Conservation (phyloP, 2,329 filamentous ascomycete genomes). For the Xylariaceae sp. region DNA sequence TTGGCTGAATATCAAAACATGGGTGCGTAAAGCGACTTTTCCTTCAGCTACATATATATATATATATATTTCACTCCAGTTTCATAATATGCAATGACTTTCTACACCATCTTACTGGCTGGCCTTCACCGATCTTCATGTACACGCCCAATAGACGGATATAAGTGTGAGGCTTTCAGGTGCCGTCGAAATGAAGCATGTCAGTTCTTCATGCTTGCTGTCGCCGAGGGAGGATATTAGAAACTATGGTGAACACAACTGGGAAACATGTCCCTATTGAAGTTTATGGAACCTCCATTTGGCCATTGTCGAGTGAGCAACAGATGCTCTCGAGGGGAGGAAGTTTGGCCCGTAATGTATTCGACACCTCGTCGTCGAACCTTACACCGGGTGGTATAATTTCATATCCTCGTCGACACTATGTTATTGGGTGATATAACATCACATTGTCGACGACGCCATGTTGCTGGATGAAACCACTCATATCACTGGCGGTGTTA, state of each 20-base stretch:
- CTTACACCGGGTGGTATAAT: too few species aligned
- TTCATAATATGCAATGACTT: constrained; percentile 3
- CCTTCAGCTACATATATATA: constrained; percentile 2
- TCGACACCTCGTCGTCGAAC: too few species aligned
- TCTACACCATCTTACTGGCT: neutral
- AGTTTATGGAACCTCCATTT: neutral
- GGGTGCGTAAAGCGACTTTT: constrained; percentile 61
- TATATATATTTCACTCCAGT: constrained; percentile 3
- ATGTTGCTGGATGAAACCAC: too few species aligned
- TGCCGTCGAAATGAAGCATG: neutral
- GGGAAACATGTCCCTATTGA: neutral
- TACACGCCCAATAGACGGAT: neutral
- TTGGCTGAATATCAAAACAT: constrained; percentile 92
- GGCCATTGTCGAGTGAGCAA: neutral
- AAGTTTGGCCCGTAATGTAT: neutral
- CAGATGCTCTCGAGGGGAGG: neutral
- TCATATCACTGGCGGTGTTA: too few species aligned
- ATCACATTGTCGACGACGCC: too few species aligned
- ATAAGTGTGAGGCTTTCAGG: neutral
- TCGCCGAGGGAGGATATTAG: neutral
- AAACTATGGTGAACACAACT: neutral
- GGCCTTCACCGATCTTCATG: neutral
- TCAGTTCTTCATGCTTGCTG: neutral
- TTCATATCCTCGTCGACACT: too few species aligned
- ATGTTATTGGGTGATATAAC: too few species aligned